Evolutionary conservation across 139 green algal genomes (phyloP), one percentile per base, ranked within the genome.

Genomic region (Coelastrella sp.): DNA sequence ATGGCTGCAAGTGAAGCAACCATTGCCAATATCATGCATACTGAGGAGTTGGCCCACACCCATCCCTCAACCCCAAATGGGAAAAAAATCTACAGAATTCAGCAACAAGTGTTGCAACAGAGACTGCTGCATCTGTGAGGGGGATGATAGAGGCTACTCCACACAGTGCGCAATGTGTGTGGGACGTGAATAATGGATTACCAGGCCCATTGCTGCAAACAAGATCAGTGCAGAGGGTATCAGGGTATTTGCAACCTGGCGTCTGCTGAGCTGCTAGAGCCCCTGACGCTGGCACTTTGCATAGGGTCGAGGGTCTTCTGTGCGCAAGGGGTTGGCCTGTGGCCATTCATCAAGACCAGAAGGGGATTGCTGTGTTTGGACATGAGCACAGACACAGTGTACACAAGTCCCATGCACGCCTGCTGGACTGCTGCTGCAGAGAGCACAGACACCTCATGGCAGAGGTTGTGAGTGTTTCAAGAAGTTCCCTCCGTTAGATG

Each of bases 371-470:
- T 27, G 82, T 78, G 82, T 27, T 58, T 76, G 82, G 82, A 61
- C 82, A 87, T 87, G 82, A 78, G 82, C 59, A 78, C 6, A 66
- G 82, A 87, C 82, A 19, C 82, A 87, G 63, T 87, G 82, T 78
- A 58, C 82, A 87, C 82, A 87, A 78, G 63, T 61, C 82, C 82
- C 76, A 70, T 58, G 22, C 82, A 60, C 82, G 56, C 24, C 14
- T 66, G 24, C 61, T 57, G 78, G 78, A 49, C 35, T 66, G 35
- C 49, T 65, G 81, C 81, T 74, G 81, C 22, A 86, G 8, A 74
- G 81, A 86, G 81, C 81, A 86, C 59, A 74, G 59, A 86, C 81
- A 86, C 81, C 81, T 86, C 59, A 25, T 86, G 57, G 79, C 56
- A 73, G 82, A 87, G 82, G 82, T 70, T 57, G 63, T 78, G 65